Percentiles rank a stretch among this genome's conserved stretches.
phyloP scores from a whole-genome alignment of 2,329 filamentous ascomycete genomes.

The Chaetomiaceae sp. region DNA sequence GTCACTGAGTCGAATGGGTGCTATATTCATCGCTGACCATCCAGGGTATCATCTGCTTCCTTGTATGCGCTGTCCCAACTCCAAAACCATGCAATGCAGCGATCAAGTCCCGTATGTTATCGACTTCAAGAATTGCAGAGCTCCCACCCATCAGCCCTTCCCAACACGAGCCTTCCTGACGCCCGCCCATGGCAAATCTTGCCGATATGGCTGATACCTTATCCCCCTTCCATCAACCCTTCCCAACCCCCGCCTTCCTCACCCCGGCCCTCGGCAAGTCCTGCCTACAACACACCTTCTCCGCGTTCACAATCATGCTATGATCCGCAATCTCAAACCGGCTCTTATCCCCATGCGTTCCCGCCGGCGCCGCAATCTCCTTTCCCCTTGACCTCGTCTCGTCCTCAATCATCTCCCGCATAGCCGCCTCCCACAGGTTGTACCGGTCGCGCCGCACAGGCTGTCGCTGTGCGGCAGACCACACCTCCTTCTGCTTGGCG shows the following conservation, averaged over 20 bases:
- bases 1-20: too few species aligned
- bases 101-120: too few species aligned
- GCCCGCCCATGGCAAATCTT: conserved; percentile 47
- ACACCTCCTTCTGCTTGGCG: conserved; percentile 61
- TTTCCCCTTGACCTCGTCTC: conserved; percentile 24
- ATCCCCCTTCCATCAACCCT: background rate
- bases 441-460: conserved; percentile 51
- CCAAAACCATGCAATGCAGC: background rate
- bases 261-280: conserved; percentile 48
- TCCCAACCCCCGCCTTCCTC: conserved; percentile 30
- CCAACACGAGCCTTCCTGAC: conserved; percentile 34
- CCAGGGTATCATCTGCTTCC: conserved; percentile 1
- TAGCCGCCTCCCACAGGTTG: conserved; percentile 56
- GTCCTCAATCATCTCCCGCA: conserved; percentile 51
- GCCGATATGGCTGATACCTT: too few species aligned
- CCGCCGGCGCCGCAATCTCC: conserved; percentile 30
- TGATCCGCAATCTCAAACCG: conserved; percentile 55
- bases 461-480: conserved; percentile 50
- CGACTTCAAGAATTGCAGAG: too few species aligned
- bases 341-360: conserved; percentile 32
- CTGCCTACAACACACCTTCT: conserved; percentile 49
- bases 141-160: background rate
- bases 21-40: background rate
- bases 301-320: conserved; percentile 61
- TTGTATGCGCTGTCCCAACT: conserved; percentile 1